phyloP scores from a whole-genome alignment of 2,329 filamentous ascomycete genomes.

The Paecilomyces dactylethromorphus region DNA sequence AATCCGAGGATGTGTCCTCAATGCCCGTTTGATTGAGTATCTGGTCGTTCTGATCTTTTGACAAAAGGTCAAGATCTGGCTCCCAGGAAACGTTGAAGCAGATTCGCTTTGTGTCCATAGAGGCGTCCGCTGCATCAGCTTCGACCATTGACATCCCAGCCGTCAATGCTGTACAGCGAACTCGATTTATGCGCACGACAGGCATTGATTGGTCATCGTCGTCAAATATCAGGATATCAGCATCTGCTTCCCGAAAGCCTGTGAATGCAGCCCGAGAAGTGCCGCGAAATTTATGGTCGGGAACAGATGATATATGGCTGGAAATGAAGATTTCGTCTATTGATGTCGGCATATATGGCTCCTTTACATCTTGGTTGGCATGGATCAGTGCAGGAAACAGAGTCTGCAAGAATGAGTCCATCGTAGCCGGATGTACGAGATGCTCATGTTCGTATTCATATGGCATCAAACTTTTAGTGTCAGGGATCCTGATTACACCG shows the following conservation, averaged over 20 bases:
- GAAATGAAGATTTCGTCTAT: neutral
- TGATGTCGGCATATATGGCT: neutral
- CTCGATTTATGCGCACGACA: neutral
- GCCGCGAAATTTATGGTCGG: neutral
- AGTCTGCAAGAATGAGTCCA: constrained; percentile 13
- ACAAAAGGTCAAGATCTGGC: neutral
- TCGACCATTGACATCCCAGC: neutral
- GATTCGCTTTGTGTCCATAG: neutral
- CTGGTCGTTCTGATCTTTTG: neutral
- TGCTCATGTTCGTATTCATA: constrained; percentile 5
- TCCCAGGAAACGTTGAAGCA: neutral
- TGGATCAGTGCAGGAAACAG: constrained; percentile 1
- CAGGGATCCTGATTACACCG: constrained; percentile 2
- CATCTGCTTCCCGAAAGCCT: neutral
- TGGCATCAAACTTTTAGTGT: constrained; percentile 8
- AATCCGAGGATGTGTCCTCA: neutral
- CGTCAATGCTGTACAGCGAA: neutral
- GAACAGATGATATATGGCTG: neutral
- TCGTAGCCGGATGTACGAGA: constrained; percentile 11
- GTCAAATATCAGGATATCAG: neutral
- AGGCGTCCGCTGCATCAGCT: neutral
- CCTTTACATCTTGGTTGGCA: too few species aligned
- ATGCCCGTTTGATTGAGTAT: neutral
- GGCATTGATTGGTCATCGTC: neutral
- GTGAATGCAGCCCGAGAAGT: neutral